Evolutionary conservation across 106 monocot genomes (phyloP), one percentile per base, ranked within the genome.

Genomic region (Agapanthus africanus): DNA sequence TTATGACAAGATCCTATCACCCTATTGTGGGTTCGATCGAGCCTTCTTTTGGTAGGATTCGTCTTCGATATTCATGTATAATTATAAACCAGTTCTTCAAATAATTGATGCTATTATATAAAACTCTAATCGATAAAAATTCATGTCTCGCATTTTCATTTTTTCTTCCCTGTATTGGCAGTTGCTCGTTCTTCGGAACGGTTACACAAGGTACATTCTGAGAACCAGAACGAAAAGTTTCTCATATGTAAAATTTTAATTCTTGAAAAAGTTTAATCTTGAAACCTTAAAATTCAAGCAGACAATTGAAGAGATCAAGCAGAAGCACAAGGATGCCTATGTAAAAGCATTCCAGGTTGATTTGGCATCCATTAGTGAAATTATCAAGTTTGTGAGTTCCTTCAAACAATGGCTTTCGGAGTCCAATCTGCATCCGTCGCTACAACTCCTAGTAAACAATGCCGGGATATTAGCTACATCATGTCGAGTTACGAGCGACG

Each of bases 381-480:
- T 97, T 70, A 70, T 85, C 66, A 77, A 89, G 61, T 92, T 97
- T 78, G 84, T 73, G 79, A 75, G 31, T 74, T 76, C 81, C 10
- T 36, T 97, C 71, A 75, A 86, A n/a, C 77, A 84, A 41, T 88
- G 91, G 86, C 78, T 97, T 59, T 31, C 44, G 27, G 85, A 86
- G 52, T 82, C 76, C 10, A 63, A 73, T 70, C 46, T 82, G 40
- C 82, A 91, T 63, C 83, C 73, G 61, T 89, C 95, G 3, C 46
- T 97, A 54, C 95, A 97, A 75, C 83, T 97, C 14, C 73, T 92
- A 54, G 77, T 97, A 74, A 97, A 97, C 70, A 97, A 97, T 84
- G 91, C 95, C 75, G 95, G 88, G 56, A 89, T 87, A 23, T 82
- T 97, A 65, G 95, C 95, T 25, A 66, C 76, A 40, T 71, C 85